A percentile compares a stretch with the other conserved stretches of the same genome.
phyloP scores from a whole-genome alignment of 208 protist genomes.

The Novymonas esmeraldas region DNA sequence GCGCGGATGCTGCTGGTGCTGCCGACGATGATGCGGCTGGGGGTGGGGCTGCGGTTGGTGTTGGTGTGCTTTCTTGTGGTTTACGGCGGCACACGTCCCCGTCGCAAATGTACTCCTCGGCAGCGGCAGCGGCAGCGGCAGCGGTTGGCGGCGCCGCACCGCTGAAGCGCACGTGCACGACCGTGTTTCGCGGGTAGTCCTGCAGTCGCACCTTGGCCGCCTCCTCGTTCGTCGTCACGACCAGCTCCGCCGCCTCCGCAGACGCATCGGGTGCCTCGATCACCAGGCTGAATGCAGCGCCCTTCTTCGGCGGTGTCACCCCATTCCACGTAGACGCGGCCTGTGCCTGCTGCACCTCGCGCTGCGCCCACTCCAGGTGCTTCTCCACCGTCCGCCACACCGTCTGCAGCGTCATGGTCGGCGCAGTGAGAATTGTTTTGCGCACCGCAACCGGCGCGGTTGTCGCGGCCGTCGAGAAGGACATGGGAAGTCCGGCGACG shows the following conservation, averaged over 20 bases:
- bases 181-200: constrained; percentile 41
- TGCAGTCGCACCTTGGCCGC: constrained; percentile 49
- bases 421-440: constrained; percentile 45
- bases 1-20: constrained; percentile 1
- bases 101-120: constrained; percentile 41
- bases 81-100: constrained; percentile 41
- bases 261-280: constrained; percentile 1
- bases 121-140: background rate
- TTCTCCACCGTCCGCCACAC: constrained; percentile 52
- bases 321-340: constrained; percentile 21
- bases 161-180: constrained; percentile 21
- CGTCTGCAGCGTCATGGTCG: constrained; percentile 55
- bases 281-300: constrained; percentile 17
- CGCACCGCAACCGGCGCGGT: constrained; percentile 2
- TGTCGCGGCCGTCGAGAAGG: constrained; percentile 20
- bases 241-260: constrained; percentile 1
- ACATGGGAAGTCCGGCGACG: constrained; percentile 44
- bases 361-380: constrained; percentile 33
- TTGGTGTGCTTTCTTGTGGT: background rate
- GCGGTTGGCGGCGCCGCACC: constrained; percentile 7
- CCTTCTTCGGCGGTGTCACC: constrained; percentile 17
- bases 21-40: background rate
- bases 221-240: constrained; percentile 23
- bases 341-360: constrained; percentile 29
- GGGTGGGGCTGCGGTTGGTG: constrained; percentile 8